A percentile compares a stretch with the other conserved stretches of the same genome.
phyloP scores from a whole-genome alignment of 176 grass and related monocot genomes.

The Sorghum bicolor region Sorghum_bicolor_NCBIv3 NC_012879.2:1609001-1609500 shows the following conservation, averaged over 20 bases:
- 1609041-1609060: conserved; percentile 20
- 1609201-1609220: not conserved
- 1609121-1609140: not conserved
- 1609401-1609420: not conserved
- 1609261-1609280: no score
- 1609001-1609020: not conserved
- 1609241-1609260: not conserved
- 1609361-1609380: conserved; percentile 64
- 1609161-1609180: not conserved
- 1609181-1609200: not conserved
- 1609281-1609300: no score
- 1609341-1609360: conserved; percentile 41
- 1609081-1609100: conserved; percentile 32
- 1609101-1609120: conserved; percentile 25
- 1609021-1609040: not conserved
- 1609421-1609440: conserved; percentile 47
- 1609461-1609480: conserved; percentile 51
- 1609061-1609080: conserved; percentile 43
- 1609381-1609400: conserved; percentile 48
- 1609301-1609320: no score
- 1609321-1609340: conserved; percentile 11
- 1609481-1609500: conserved; percentile 64
- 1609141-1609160: not conserved
- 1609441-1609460: conserved; percentile 55
- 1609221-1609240: not conserved